A percentile compares a stretch with the other conserved stretches of the same genome.
phyloP scores from a whole-genome alignment of 805 yeast species.

The Wickerhamiella australiensis region DNA sequence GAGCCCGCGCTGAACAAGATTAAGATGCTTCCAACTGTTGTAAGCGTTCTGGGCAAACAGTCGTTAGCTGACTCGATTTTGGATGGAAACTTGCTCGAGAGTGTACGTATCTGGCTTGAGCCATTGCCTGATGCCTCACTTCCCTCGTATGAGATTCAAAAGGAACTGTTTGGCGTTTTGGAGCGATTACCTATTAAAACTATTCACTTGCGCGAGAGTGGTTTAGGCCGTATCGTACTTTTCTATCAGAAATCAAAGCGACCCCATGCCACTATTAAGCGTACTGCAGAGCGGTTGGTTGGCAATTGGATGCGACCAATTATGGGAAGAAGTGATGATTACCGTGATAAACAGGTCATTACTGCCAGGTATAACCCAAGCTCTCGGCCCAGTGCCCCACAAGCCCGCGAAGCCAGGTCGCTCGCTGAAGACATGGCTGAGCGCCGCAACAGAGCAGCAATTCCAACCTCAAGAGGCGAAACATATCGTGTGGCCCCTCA shows the following conservation, averaged over 20 bases:
- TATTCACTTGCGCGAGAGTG: slow-evolving; percentile 86
- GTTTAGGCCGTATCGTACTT: slow-evolving; percentile 85
- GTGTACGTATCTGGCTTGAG: slow-evolving; percentile 92
- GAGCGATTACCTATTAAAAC: slow-evolving; percentile 82
- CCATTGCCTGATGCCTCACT: slow-evolving; percentile 95
- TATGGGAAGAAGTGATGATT: slow-evolving; percentile 88
- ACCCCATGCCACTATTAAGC: slow-evolving; percentile 76
- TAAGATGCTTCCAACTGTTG: slow-evolving; percentile 67
- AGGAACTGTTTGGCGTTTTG: slow-evolving; percentile 64
- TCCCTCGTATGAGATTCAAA: slow-evolving; percentile 96
- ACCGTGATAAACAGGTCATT: slow-evolving; percentile 70
- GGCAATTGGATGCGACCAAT: slow-evolving; percentile 99
- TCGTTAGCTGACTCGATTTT: slow-evolving; percentile 82
- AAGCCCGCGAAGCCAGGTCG: slow-evolving; percentile 28
- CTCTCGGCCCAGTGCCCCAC: slow-evolving; percentile 15
- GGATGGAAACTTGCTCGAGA: slow-evolving; percentile 86
- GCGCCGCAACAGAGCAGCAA: slow-evolving; percentile 87
- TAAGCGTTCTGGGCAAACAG: slow-evolving; percentile 61
- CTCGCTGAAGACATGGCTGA: slow-evolving; percentile 83
- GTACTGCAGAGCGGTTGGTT: slow-evolving; percentile 77
- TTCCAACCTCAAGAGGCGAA: slow-evolving; percentile 80
- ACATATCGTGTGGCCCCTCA: slow-evolving; percentile 87
- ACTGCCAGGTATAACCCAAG: slow-evolving; percentile 45
- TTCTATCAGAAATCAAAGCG: slow-evolving; percentile 84
- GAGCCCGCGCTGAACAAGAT: slow-evolving; percentile 66